phyloP scores from a whole-genome alignment of 352 stramenopile species.

The Pythium pyrilobum region DNA sequence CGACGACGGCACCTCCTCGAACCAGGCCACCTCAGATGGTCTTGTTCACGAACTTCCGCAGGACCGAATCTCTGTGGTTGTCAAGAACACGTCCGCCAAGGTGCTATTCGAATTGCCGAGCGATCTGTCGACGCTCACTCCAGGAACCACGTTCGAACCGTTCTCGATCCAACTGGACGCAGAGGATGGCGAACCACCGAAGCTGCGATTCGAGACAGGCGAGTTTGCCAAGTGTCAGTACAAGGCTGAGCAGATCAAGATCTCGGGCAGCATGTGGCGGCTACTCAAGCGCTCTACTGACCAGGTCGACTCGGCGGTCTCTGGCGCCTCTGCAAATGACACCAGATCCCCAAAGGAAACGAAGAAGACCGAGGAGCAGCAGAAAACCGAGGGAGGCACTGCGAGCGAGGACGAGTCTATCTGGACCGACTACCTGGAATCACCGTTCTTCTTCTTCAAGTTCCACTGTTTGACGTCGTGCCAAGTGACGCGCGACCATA shows the following conservation, averaged over 20 bases:
- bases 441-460: conserved; percentile 51
- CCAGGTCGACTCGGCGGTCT: conserved; percentile 8
- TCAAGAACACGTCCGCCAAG: conserved; percentile 53
- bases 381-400: neutral
- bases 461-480: conserved; percentile 73
- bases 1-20: neutral
- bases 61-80: conserved; percentile 49
- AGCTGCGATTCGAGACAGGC: conserved; percentile 49
- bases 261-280: conserved; percentile 45
- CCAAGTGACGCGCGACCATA: conserved; percentile 66
- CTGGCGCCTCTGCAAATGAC: neutral
- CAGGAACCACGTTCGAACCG: conserved; percentile 36
- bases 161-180: conserved; percentile 52
- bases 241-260: conserved; percentile 43
- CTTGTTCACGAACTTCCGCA: conserved; percentile 14
- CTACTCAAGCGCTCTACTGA: conserved; percentile 35
- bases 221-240: conserved; percentile 71
- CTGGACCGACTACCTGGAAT: conserved; percentile 69
- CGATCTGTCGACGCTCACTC: conserved; percentile 31
- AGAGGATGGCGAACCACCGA: conserved; percentile 32
- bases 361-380: too few species aligned
- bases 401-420: conserved; percentile 14
- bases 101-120: conserved; percentile 64
- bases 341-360: neutral
- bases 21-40: neutral